Evolutionary conservation across 257 asterid genomes (phyloP), one percentile per base, ranked within the genome.

Genomic region (Solanum microdontum): DNA sequence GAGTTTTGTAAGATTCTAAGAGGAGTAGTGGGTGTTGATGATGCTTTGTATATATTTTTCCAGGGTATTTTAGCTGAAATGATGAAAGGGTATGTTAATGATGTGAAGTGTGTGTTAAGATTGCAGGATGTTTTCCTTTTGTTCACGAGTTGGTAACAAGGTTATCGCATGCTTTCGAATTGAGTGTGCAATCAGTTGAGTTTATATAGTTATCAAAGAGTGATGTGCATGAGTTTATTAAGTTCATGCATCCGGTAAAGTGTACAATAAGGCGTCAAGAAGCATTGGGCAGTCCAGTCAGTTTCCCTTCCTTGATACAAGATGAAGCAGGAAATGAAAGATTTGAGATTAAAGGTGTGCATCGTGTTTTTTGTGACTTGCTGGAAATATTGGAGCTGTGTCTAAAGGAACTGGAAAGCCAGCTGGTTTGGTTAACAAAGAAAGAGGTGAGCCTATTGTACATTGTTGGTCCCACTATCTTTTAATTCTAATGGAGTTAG

Each of bases 1-100:
- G 94, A 93, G 24, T 95, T 95, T 82, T 95, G 98, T 86, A 93
- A 88, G 91, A 85, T 92, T 90, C 88, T 95, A 87, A 91, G 89
- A 82, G 28, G 87, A 77, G 84, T 89, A 0, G 91, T 86, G n/a
- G 95, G 95, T 60, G 51, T 51, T 79, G 89, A 88, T 83, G 95
- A 94, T 90, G 88, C 89, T 3, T 86, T 95, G 88, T 93, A 94
- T 86, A 40, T 87, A 34, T 88, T 17, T 94, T 37, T 94, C 84
- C 92, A 94, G 66, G 90, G 89, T 89, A 92, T 76, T 40, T 84
- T 24, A 90, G 90, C 14, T 26, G 88, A 34, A 87, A 86, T 32
- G 73, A 30, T 21, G 13, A 13, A 23, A 86, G 85, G 4, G 24
- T 32, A 33, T 33, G 77, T 7, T n/a, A 12, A 26, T 73, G 32